These are phyloP conservation scores for Chaetomium tenue DNA, from an alignment of 495 filamentous ascomycete species.

Conservation along the genomic window DNA sequence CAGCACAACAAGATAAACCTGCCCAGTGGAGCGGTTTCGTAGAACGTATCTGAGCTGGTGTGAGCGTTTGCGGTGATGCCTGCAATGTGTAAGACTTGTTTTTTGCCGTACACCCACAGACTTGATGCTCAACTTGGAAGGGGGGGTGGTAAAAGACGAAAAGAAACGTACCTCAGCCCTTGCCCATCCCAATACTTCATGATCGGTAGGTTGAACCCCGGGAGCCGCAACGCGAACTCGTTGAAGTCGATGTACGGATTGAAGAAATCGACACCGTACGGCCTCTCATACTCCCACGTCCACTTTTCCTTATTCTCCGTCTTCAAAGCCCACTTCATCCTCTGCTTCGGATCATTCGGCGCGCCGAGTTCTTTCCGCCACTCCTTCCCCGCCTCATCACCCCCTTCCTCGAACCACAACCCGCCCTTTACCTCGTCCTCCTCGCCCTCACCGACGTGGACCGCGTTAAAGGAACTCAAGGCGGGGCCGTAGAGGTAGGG, in stretches of 20 bases:
- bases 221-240: constrained; percentile 76
- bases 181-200: constrained; percentile 81
- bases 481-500: constrained; percentile 82
- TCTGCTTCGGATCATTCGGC: constrained; percentile 52
- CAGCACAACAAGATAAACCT: constrained; percentile 73
- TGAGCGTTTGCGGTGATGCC: constrained; percentile 49
- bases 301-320: constrained; percentile 50
- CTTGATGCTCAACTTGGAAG: too few relatives aligned
- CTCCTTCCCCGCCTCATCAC: constrained; percentile 56
- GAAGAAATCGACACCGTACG: constrained; percentile 80
- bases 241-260: constrained; percentile 86
- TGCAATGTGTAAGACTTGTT: constrained; percentile 21
- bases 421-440: constrained; percentile 45
- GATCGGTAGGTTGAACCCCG: constrained; percentile 73
- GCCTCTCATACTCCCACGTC: constrained; percentile 49
- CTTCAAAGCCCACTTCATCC: constrained; percentile 64
- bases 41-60: constrained; percentile 83
- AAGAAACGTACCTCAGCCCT: constrained; percentile 44
- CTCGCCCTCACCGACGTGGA: constrained; percentile 61
- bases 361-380: constrained; percentile 48
- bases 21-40: constrained; percentile 66
- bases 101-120: background rate
- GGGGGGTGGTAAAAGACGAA: background rate
- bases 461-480: constrained; percentile 67
- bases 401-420: constrained; percentile 66